A percentile compares a stretch with the other conserved stretches of the same genome.
phyloP scores from a whole-genome alignment of 2,329 filamentous ascomycete species.

The Raffaelea ambrosiae region DNA sequence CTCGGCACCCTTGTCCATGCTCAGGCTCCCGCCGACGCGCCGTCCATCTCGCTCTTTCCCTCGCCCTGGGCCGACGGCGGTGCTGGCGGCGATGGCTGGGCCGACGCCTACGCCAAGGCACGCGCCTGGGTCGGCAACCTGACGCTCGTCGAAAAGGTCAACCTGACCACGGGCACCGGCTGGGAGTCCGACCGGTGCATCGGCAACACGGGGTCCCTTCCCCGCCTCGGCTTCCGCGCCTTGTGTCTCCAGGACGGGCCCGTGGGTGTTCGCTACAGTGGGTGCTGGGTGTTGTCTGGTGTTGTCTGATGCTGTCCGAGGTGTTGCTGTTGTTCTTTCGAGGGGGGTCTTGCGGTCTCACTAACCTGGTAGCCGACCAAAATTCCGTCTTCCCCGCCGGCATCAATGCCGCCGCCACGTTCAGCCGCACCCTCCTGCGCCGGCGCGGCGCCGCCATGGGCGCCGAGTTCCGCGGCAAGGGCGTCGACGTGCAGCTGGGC shows the following conservation, averaged over 20 bases:
- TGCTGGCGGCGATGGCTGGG: constrained; percentile 34
- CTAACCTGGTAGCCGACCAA: constrained; percentile 41
- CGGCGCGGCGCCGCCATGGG: constrained; percentile 64
- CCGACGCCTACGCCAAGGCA: constrained; percentile 54
- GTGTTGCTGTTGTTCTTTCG: too few species aligned
- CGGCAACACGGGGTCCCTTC: constrained; percentile 66
- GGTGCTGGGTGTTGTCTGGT: too few species aligned
- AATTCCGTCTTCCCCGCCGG: constrained; percentile 71
- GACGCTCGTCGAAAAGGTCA: constrained; percentile 66
- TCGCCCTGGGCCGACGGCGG: constrained; percentile 4
- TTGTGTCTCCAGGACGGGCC: constrained; percentile 66
- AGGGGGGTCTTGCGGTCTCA: too few species aligned
- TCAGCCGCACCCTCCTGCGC: too few species aligned
- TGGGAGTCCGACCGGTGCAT: constrained; percentile 39
- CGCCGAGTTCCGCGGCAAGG: constrained; percentile 62
- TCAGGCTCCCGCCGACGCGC: constrained; percentile 1
- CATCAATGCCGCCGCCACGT: constrained; percentile 69
- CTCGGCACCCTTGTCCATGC: background rate
- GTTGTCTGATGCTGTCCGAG: too few species aligned
- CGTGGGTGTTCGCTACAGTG: constrained; percentile 56
- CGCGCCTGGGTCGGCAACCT: constrained; percentile 57
- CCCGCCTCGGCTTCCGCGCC: constrained; percentile 62
- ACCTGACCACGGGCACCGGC: constrained; percentile 65
- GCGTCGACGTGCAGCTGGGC: constrained; percentile 64
- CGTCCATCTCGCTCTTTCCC: constrained; percentile 1